Evolutionary conservation across 78 protist genomes (phyloP), one percentile per base, ranked within the genome.

Genomic region (Polysphondylium violaceum): DNA sequence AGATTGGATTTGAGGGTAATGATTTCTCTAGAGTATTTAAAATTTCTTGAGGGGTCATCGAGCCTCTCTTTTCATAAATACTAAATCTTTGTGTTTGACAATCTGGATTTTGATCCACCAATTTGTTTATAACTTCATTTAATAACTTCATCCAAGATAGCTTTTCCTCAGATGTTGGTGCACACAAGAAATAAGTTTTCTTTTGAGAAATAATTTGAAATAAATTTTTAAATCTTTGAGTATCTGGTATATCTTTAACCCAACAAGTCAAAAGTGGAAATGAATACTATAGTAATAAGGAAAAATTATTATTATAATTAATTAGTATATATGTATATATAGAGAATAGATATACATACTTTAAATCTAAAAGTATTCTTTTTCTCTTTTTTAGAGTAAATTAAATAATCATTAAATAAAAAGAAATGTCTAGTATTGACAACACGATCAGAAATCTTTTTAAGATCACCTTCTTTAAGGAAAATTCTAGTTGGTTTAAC

Each of bases 391-490:
- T 83, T 74, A 21, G 73, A 58, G 58, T 83, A 83, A 8, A 83
- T 83, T 4, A 83, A 56, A 3, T 69, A 16, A 44, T 83, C 91
- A 43, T 83, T 83, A 33, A 83, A 83, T 7, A 83, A 41, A 56
- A 83, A 83, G 43, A 83, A 83, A 40, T 83, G 91, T 21, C 91
- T 31, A 41, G 78, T 83, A 43, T 83, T 83, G 25, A 83, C 91
- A 33, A 83, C 91, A 69, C 91, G 91, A 59, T 83, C 79, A 0
- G 79, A 69, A 1, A 83, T 83, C 73, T 83, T 83, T 17, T 83
- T 83, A 0, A 83, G 41, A 35, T 83, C 91, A 69, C 91, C 91
- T 33, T 83, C 91, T 21, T 59, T 69, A 19, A 36, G n/a, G 60
- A 83, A 83, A 3, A 41, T 50, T 33, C 91, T 35, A 27, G 74